Conservation (phyloP, 352 stramenopile genomes). For the Phytophthora pinifolia region DNA sequence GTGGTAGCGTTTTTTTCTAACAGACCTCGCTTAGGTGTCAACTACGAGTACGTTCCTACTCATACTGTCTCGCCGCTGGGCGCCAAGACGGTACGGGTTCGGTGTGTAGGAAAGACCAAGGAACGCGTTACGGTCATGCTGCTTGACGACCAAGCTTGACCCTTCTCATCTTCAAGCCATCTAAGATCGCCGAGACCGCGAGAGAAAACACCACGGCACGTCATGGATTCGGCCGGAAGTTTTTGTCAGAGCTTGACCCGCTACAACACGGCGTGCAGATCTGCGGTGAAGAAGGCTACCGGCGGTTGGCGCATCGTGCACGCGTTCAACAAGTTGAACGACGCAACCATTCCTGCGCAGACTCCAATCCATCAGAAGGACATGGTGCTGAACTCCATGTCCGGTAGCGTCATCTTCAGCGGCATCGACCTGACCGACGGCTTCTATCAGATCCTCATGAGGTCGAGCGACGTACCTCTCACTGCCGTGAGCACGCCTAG, state of each 20-base stretch:
- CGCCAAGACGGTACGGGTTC: slow-evolving; percentile 28
- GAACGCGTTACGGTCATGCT: slow-evolving; percentile 30
- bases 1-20: neutral
- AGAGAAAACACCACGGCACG: slow-evolving; percentile 10
- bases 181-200: neutral
- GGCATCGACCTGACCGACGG: slow-evolving; percentile 25
- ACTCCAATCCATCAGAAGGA: neutral
- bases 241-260: too few species aligned
- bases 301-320: slow-evolving; percentile 31
- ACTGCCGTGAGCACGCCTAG: slow-evolving; percentile 22
- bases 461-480: neutral
- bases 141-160: slow-evolving; percentile 25
- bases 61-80: slow-evolving; percentile 14
- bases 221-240: too few species aligned
- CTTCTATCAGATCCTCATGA: slow-evolving; percentile 36
- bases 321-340: too few species aligned
- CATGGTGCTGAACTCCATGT: slow-evolving; percentile 22
- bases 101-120: slow-evolving; percentile 20
- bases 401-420: slow-evolving; percentile 26
- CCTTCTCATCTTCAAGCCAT: slow-evolving; percentile 34
- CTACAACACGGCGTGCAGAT: slow-evolving; percentile 24
- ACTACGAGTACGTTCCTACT: slow-evolving; percentile 31
- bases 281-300: slow-evolving; percentile 22
- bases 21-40: slow-evolving; percentile 1
- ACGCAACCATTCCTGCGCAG: slow-evolving; percentile 16